These are phyloP conservation scores for Neocatenulostroma microsporum DNA, from an alignment of 2,329 filamentous ascomycete genomes.

Conservation along the genomic window DNA sequence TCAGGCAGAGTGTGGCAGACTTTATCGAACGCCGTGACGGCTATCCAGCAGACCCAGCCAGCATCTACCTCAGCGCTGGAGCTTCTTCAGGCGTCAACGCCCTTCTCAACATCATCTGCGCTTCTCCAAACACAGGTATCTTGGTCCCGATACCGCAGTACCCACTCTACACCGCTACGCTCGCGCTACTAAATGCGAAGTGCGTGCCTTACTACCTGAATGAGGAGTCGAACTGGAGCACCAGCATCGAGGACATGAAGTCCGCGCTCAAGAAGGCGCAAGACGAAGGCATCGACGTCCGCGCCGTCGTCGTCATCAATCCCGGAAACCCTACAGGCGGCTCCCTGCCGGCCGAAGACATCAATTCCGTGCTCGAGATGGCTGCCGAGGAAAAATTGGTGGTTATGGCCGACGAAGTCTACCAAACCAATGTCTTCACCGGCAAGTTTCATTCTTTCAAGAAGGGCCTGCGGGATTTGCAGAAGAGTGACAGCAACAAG, in stretches of 20 bases:
- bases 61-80: slow-evolving; percentile 85
- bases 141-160: slow-evolving; percentile 97
- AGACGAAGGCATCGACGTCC: slow-evolving; percentile 71
- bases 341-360: slow-evolving; percentile 68
- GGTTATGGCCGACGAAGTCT: slow-evolving; percentile 92
- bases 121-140: slow-evolving; percentile 66
- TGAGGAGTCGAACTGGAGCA: slow-evolving; percentile 79
- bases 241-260: slow-evolving; percentile 71
- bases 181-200: slow-evolving; percentile 74
- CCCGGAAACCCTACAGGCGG: slow-evolving; percentile 95
- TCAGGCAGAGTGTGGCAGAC: slow-evolving; percentile 80
- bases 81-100: slow-evolving; percentile 94
- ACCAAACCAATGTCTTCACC: slow-evolving; percentile 96
- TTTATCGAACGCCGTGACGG: slow-evolving; percentile 89
- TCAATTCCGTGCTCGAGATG: slow-evolving; percentile 78
- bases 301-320: slow-evolving; percentile 95
- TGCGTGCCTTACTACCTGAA: slow-evolving; percentile 93
- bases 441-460: slow-evolving; percentile 97
- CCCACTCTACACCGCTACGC: slow-evolving; percentile 90
- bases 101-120: slow-evolving; percentile 81
- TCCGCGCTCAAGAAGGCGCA: slow-evolving; percentile 66
- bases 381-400: slow-evolving; percentile 80
- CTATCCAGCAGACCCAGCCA: slow-evolving; percentile 68
- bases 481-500: slow-evolving; percentile 52
- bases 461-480: slow-evolving; percentile 70